Base-by-base conservation (phyloP, 306 rosid genomes). In the Medicago ruthenica region DNA sequence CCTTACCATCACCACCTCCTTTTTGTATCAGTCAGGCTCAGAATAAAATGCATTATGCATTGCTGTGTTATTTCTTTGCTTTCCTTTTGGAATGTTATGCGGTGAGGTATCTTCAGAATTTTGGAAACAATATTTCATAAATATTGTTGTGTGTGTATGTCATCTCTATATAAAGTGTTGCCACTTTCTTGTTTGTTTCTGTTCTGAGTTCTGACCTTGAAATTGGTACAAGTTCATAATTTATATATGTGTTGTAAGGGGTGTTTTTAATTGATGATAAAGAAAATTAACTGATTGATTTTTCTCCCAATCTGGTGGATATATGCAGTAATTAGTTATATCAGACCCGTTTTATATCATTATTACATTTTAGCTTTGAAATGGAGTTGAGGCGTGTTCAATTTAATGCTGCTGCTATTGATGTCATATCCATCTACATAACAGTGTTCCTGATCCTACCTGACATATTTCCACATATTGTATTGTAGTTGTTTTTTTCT, bases 71-170 rank as follows among this genome's bases (percentile, higher is more conserved):
- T 76, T 58, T 74, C 70, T 73, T 60, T 79, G 62, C 77, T 84
- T 87, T 87, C 80, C 82, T 85, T 79, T 82, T 82, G 86, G 83
- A 76, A 70, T 84, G 78, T 84, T 79, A 79, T 67, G 85, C 18
- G 70, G 54, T 51, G 71, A 84, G 84, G 85, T 77, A 79, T 82
- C 84, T 79, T 76, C 79, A 69, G 51, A 67, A 70, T 64, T 50
- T 57, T 76, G 75, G 47, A 81, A 73, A 86, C 81, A 74, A 47
- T 66, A 53, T 72, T 70, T 67, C 55, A 51, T 59, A 34, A 77
- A 77, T 78, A 70, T 78, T 70, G 65, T 76, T 81, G 79, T 79
- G 50, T 70, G 68, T 71, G 65, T 75, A 79, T 81, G 40, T 59
- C 65, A 42, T 68, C 57, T 72, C 83, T 55, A 10, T 20, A 54